Percentiles rank a stretch among this genome's conserved stretches.
These are phyloP conservation scores for Syncephalastrum contaminatum DNA, from an alignment of 371 early-diverging fungal genomes.

Conservation along the genomic window DNA sequence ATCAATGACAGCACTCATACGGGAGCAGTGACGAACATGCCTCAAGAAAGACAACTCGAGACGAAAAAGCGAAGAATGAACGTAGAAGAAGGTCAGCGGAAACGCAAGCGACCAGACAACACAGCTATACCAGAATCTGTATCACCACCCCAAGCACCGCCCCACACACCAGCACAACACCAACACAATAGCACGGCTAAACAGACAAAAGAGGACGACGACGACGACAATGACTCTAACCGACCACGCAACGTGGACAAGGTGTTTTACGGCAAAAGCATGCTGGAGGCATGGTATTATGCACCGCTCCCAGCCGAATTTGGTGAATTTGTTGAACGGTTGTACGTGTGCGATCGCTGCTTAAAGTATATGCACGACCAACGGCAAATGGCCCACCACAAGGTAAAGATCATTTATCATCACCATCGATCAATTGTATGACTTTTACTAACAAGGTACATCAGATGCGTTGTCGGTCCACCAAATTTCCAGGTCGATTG, in stretches of 20 bases:
- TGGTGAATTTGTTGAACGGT: slow-evolving; percentile 53
- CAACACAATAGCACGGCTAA: too few species aligned
- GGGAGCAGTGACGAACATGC: too few species aligned
- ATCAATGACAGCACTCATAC: too few species aligned
- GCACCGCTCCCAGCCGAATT: slow-evolving; percentile 94
- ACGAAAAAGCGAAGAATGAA: too few species aligned
- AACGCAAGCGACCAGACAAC: too few species aligned
- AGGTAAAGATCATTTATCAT: slow-evolving; percentile 22
- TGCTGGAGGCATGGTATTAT: slow-evolving; percentile 89
- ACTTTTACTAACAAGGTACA: not conserved
- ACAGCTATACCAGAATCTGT: too few species aligned
- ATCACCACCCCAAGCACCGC: too few species aligned
- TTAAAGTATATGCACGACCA: slow-evolving; percentile 66
- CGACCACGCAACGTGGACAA: slow-evolving; percentile 47
- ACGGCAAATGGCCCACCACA: slow-evolving; percentile 51
- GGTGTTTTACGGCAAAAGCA: slow-evolving; percentile 66
- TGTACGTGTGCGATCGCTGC: slow-evolving; percentile 92
- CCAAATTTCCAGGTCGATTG: slow-evolving; percentile 86
- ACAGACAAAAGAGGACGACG: too few species aligned
- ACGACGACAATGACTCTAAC: slow-evolving; percentile 16
- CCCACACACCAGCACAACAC: too few species aligned
- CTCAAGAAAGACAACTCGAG: too few species aligned
- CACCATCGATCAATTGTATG: not conserved
- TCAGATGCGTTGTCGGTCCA: slow-evolving; percentile 24
- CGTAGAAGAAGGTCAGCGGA: too few species aligned